Evolutionary conservation across 2,329 filamentous ascomycete species (phyloP).

Genomic region (Parastagonospora avenae): DNA sequence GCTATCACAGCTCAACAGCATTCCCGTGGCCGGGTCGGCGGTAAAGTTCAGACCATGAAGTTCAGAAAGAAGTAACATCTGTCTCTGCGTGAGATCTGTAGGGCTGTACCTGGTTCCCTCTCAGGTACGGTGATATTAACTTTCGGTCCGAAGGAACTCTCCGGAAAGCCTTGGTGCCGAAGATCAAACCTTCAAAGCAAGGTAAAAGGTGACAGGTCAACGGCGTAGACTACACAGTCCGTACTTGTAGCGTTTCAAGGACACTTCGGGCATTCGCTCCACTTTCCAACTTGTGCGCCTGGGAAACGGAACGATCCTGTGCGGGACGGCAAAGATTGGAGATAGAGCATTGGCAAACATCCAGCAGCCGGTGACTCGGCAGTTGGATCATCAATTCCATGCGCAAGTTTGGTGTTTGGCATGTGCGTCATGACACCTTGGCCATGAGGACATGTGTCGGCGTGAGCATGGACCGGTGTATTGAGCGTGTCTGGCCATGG

Average conservation of each 20-base stretch:
- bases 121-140: too few species aligned
- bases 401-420: not conserved
- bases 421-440: not conserved
- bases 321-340: not conserved
- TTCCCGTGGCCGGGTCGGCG: too few species aligned
- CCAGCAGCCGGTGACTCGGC: not conserved
- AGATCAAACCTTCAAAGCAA: not conserved
- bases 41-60: too few species aligned
- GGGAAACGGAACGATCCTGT: not conserved
- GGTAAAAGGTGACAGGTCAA: not conserved
- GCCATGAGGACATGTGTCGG: not conserved
- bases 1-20: too few species aligned
- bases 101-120: too few species aligned
- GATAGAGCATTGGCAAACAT: not conserved
- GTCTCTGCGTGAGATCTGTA: too few species aligned
- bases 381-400: not conserved
- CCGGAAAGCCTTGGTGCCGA: not conserved
- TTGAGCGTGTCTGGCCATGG: conserved; percentile 12
- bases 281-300: not conserved
- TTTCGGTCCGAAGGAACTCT: not conserved
- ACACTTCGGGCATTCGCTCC: not conserved
- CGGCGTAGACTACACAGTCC: not conserved
- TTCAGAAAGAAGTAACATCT: too few species aligned
- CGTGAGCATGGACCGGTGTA: conserved; percentile 13
- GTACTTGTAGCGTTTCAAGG: not conserved